Base-by-base conservation (phyloP, 805 yeast species). In the Yarrowia sp. region DNA sequence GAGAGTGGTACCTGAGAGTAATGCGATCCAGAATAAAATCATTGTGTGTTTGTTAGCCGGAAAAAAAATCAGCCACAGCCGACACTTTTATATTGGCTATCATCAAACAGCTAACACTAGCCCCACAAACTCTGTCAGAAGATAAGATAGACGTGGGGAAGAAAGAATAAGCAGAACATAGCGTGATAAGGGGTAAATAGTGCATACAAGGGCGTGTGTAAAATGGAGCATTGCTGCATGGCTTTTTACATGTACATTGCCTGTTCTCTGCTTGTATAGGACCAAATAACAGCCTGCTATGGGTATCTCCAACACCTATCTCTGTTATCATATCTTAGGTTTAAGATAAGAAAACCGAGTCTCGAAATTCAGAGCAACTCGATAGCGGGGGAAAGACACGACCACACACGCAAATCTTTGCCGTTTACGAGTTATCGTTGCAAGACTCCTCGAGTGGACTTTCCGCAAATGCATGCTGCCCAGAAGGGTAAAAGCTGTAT, bases 141-240 rank as follows among this genome's bases (percentile, higher is more conserved):
- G 53, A 47, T 47, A 47, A 47, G 51, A 41, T 15, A 45, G 57
- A 50, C 42, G 32, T 50, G 57, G 57, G 57, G 57, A 50, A 50
- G 15, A 35, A 11, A 13, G 9, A 18, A 18, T 3, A 35, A 6
- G n/a, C 10, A 32, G 38, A 42, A 8, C 14, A 39, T 44, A 44
- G 33, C 14, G 14, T 14, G 48, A 45, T 28, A 45, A 4, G 50
- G 50, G 36, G 22, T 31, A 44, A 28, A 10, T 44, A 3, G n/a
- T 14, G 35, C 48, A 44, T n/a, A n/a, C n/a, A n/a, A n/a, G n/a
- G n/a, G n/a, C n/a, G n/a, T n/a, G n/a, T n/a, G n/a, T n/a, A n/a
- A n/a, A n/a, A n/a, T n/a, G n/a, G n/a, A n/a, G n/a, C n/a, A n/a
- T n/a, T n/a, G n/a, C n/a, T n/a, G n/a, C 28, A 22, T 22, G 28